Percentiles rank a stretch among this genome's conserved stretches.
Conservation (phyloP, 306 rosid genomes). For the Cajanus cajan region DNA sequence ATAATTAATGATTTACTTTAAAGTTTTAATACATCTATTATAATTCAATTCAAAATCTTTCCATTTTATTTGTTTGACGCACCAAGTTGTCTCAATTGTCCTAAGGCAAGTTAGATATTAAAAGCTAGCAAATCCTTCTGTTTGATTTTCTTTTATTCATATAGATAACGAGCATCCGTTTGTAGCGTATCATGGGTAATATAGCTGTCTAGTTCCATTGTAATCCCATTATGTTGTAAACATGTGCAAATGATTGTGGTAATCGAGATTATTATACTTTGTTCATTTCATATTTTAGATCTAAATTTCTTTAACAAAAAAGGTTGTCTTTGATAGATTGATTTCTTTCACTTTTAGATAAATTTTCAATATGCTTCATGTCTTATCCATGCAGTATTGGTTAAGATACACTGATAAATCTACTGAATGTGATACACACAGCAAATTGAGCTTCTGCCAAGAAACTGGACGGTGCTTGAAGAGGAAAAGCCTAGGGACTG, state of each 20-base stretch:
- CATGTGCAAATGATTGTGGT: neutral
- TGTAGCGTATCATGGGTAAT: neutral
- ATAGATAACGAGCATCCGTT: neutral
- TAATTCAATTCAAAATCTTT: neutral
- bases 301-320: neutral
- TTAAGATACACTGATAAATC: constrained; percentile 23
- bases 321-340: constrained; percentile 16
- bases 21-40: neutral
- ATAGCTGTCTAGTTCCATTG: neutral
- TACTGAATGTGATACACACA: constrained; percentile 23
- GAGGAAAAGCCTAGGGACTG: constrained; percentile 47
- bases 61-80: neutral
- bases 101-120: neutral
- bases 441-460: constrained; percentile 34
- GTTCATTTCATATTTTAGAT: neutral
- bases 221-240: neutral
- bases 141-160: neutral
- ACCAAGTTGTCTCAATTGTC: neutral
- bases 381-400: neutral
- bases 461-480: constrained; percentile 68
- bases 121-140: neutral
- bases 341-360: neutral
- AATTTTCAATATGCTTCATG: constrained; percentile 15
- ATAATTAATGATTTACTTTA: neutral
- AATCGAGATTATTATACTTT: neutral